Base-by-base conservation (phyloP, 225 moss, liverwort and hornwort species). In the Sphagnum tenellum region DNA sequence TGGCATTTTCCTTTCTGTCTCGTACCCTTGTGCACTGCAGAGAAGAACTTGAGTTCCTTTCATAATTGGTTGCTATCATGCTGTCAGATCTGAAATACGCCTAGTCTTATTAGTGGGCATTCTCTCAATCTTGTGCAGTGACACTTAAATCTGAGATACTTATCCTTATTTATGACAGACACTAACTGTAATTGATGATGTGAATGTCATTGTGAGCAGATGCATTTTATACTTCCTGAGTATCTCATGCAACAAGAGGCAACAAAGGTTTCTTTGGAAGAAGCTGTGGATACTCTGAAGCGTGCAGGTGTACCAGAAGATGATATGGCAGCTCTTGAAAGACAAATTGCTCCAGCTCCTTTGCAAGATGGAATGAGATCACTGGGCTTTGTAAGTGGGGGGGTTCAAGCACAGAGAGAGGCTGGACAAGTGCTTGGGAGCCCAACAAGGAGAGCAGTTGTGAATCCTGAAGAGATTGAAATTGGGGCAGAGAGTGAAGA, bases 181-280 rank as follows among this genome's bases (percentile, higher is more conserved):
- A 44, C 10, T 13, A 13, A 57, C 10, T 62, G 44, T 51, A 49
- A 60, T 5, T 3, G 3, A 11, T 60, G 44, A 59, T 45, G 46
- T 54, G 49, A 51, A 8, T 52, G 5, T 11, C 49, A 45, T 8
- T 76, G 46, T 76, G 46, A 48, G 7, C 85, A 98, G 98, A 93
- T 93, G 92, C 96, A 98, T 71, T 92, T 98, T 55, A 98, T 98
- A 70, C 81, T 98, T 57, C 93, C 93, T 4, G 93, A 98, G 70
- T 93, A 98, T 60, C 79, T 98, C 47, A 98, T 98, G 98, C 93
- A 92, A 79, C 73, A 77, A 63, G 84, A 84, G 61, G 13, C 83
- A 54, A 89, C 93, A 11, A 93, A 93, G 76, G 82, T 84, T 9
- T 78, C 93, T 45, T 74, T 93, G 65, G 98, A 98, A 68, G 98